These are phyloP conservation scores for Daldinia caldariorum DNA, from an alignment of 495 filamentous ascomycete species.

Conservation along the genomic window DNA sequence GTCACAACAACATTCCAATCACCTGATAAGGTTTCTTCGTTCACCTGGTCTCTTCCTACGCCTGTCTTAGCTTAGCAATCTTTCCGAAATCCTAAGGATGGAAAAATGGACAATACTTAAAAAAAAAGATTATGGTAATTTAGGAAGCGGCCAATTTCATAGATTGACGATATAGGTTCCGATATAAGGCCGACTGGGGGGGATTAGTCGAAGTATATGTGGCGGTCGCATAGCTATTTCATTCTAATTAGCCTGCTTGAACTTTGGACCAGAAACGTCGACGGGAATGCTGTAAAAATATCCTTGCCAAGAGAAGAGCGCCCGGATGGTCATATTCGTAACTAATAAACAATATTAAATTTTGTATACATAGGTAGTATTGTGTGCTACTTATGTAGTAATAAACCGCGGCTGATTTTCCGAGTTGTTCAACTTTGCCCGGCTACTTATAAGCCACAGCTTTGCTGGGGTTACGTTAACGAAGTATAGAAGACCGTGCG, in stretches of 20 bases:
- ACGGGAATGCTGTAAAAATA: not conserved
- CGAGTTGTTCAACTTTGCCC: no score
- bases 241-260: not conserved
- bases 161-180: not conserved
- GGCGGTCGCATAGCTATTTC: constrained; percentile 7
- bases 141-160: constrained; percentile 34
- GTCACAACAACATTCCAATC: constrained; percentile 15
- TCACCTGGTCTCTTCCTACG: constrained; percentile 29
- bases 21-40: constrained; percentile 32
- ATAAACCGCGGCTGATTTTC: no score
- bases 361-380: no score
- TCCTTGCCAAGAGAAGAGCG: constrained; percentile 24
- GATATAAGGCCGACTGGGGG: not conserved
- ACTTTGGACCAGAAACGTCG: constrained; percentile 12
- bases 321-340: not conserved
- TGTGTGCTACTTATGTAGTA: no score
- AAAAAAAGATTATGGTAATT: not conserved
- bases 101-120: constrained; percentile 3
- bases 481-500: not conserved
- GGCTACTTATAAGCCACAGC: not conserved
- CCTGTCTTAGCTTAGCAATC: constrained; percentile 8
- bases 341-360: not conserved
- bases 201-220: constrained; percentile 4
- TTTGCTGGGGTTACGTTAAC: not conserved
- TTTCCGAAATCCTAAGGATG: constrained; percentile 1